Percentiles rank a stretch among this genome's conserved stretches.
phyloP scores from a whole-genome alignment of 2,329 filamentous ascomycete species.

The Pseudogymnoascus sp. region DNA sequence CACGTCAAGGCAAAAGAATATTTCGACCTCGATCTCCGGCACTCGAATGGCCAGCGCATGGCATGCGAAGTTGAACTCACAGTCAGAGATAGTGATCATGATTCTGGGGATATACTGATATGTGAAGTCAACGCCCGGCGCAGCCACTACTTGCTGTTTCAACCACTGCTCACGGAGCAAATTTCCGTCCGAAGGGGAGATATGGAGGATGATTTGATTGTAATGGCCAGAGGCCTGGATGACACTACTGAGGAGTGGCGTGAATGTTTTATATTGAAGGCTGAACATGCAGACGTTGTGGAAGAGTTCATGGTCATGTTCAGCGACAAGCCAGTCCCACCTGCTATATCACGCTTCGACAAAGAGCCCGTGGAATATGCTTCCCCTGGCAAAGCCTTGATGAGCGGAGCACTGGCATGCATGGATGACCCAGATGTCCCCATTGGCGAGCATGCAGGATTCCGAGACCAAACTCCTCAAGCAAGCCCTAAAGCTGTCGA shows the following conservation, averaged over 20 bases:
- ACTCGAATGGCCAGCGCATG: constrained; percentile 83
- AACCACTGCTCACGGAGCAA: constrained; percentile 65
- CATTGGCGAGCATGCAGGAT: constrained; percentile 9
- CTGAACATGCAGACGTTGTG: constrained; percentile 52
- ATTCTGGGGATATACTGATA: constrained; percentile 78
- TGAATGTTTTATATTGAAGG: constrained; percentile 70
- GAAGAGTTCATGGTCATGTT: constrained; percentile 40
- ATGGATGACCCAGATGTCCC: background rate
- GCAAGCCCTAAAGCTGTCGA: background rate
- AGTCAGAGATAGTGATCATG: constrained; percentile 63
- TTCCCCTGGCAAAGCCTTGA: constrained; percentile 21
- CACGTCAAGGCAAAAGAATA: constrained; percentile 85
- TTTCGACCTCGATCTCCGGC: constrained; percentile 75
- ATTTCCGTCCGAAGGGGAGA: constrained; percentile 77
- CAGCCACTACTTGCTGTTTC: constrained; percentile 75
- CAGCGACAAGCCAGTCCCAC: constrained; percentile 42
- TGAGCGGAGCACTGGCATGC: constrained; percentile 16
- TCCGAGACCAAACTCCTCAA: background rate
- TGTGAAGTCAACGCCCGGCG: constrained; percentile 75
- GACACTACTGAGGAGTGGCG: constrained; percentile 67
- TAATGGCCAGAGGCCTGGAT: constrained; percentile 73
- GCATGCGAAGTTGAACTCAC: constrained; percentile 85
- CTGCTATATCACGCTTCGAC: constrained; percentile 30
- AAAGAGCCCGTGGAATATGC: constrained; percentile 26
- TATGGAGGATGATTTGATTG: constrained; percentile 59